phyloP scores from a whole-genome alignment of 2,329 filamentous ascomycete species.

The Nannizziopsis arthrosporioides region DNA sequence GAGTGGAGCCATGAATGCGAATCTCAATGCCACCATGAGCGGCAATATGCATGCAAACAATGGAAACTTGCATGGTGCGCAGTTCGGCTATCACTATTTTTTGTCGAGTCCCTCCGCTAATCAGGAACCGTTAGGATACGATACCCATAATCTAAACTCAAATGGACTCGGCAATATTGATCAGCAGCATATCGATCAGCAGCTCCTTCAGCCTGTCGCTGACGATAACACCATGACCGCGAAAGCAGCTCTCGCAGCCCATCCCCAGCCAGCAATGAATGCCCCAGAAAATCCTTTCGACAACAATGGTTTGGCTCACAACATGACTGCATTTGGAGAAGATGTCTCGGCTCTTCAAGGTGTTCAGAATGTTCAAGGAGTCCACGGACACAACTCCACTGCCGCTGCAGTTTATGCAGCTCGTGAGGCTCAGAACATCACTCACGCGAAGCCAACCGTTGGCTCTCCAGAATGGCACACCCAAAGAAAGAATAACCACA shows the following conservation, averaged over 20 bases:
- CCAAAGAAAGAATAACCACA: constrained; percentile 92
- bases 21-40: constrained; percentile 19
- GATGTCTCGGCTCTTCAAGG: constrained; percentile 21
- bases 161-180: constrained; percentile 26
- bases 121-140: constrained; percentile 22
- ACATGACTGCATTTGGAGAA: constrained; percentile 25
- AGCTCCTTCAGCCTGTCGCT: constrained; percentile 39
- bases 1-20: constrained; percentile 12
- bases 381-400: constrained; percentile 41
- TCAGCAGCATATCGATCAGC: constrained; percentile 31
- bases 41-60: constrained; percentile 22
- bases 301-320: constrained; percentile 13
- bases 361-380: constrained; percentile 19
- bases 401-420: constrained; percentile 47
- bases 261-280: constrained; percentile 36
- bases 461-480: constrained; percentile 98
- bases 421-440: constrained; percentile 41
- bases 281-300: constrained; percentile 19
- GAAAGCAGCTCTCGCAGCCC: constrained; percentile 37
- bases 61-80: constrained; percentile 15
- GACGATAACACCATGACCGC: constrained; percentile 38
- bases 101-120: constrained; percentile 25
- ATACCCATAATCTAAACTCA: constrained; percentile 27
- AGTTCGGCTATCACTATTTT: constrained; percentile 21
- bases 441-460: constrained; percentile 63